A percentile compares a stretch with the other conserved stretches of the same genome.
These are phyloP conservation scores for Plasmopara viticola DNA, from an alignment of 352 stramenopile species.

Conservation along the genomic window DNA sequence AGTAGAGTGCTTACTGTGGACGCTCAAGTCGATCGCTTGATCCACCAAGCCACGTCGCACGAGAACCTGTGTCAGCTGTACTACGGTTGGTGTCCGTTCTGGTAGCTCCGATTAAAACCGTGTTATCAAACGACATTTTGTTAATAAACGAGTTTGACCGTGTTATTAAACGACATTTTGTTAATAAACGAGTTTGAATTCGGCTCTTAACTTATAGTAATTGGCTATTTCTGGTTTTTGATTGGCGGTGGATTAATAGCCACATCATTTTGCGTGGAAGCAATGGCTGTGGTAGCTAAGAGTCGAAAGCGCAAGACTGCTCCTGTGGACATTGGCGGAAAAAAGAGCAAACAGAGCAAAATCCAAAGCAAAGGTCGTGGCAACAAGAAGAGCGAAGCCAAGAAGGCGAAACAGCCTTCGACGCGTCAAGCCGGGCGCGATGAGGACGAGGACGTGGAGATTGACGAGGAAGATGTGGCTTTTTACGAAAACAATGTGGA, in stretches of 20 bases:
- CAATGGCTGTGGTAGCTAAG: conserved; percentile 11
- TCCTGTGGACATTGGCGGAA: conserved; percentile 8
- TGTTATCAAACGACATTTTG: conserved; percentile 1
- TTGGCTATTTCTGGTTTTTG: neutral
- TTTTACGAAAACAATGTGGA: conserved; percentile 71
- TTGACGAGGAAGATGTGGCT: conserved; percentile 71
- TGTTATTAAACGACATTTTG: conserved; percentile 1
- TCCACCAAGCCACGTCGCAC: conserved; percentile 96
- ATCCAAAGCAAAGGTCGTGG: conserved; percentile 13
- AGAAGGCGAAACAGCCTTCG: conserved; percentile 24
- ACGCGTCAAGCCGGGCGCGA: conserved; percentile 7
- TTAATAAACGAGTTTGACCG: conserved; percentile 2
- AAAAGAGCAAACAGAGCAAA: conserved; percentile 39
- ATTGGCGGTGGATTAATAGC: neutral
- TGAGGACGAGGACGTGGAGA: conserved; percentile 53
- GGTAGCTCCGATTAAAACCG: conserved; percentile 33
- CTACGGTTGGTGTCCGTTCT: conserved; percentile 96
- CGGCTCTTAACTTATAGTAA: neutral
- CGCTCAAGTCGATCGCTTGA: conserved; percentile 97
- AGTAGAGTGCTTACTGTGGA: conserved; percentile 73
- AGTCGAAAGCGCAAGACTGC: conserved; percentile 41
- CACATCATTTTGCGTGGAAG: neutral
- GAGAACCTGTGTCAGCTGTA: conserved; percentile 99
- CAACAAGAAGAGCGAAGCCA: conserved; percentile 28
- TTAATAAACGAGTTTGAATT: conserved; percentile 2